Percentiles rank a stretch among this genome's conserved stretches.
phyloP scores from a whole-genome alignment of 2,329 filamentous ascomycete species.

The Annulohypoxylon truncatum region DNA sequence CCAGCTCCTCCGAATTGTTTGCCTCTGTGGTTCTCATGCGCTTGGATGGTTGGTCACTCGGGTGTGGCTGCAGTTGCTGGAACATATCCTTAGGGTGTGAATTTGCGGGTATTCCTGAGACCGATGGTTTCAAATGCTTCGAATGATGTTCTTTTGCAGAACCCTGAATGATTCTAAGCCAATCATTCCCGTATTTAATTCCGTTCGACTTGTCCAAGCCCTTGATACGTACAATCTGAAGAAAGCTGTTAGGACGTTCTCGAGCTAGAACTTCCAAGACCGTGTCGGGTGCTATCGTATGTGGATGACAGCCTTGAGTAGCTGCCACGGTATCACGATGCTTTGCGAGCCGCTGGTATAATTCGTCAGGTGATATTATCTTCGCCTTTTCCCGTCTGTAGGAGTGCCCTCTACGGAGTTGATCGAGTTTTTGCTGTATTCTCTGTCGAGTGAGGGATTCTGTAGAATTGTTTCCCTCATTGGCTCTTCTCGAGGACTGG shows the following conservation, averaged over 20 bases:
- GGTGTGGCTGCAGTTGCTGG: not conserved
- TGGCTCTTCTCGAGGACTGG: too few species aligned
- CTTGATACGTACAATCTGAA: slow-evolving; percentile 11
- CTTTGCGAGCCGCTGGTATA: slow-evolving; percentile 9
- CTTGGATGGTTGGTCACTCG: not conserved
- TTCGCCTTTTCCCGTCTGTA: too few species aligned
- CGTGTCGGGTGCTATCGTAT: slow-evolving; percentile 3
- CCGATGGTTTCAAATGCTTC: not conserved
- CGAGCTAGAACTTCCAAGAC: slow-evolving; percentile 5
- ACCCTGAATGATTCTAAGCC: slow-evolving; percentile 25
- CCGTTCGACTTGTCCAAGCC: slow-evolving; percentile 4
- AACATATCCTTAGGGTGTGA: not conserved
- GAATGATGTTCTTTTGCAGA: slow-evolving; percentile 1
- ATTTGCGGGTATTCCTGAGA: not conserved
- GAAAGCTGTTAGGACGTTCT: not conserved
- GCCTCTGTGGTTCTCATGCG: not conserved
- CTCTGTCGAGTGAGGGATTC: too few species aligned
- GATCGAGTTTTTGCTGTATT: too few species aligned
- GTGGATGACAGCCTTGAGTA: not conserved
- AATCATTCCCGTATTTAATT: not conserved
- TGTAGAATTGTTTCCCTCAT: too few species aligned
- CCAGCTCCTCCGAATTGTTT: slow-evolving; percentile 7
- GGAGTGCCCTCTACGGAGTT: too few species aligned
- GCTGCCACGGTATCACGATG: not conserved
- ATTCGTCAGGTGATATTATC: not conserved